Evolutionary conservation across 805 yeast genomes (phyloP).

Genomic region (Saccharomycopsis javanensis): DNA sequence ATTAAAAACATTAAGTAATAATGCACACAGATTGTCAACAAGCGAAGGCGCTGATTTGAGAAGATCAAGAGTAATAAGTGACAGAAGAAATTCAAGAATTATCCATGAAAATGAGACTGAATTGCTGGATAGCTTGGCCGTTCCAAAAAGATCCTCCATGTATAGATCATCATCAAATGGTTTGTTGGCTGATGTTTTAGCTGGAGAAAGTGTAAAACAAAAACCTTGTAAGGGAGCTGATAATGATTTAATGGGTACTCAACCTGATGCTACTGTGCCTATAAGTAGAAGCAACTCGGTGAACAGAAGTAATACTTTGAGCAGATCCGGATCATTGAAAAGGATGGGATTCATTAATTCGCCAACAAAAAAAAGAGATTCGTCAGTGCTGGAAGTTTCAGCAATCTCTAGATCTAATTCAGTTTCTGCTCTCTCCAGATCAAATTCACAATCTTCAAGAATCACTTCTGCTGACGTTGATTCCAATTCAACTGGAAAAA

Average conservation of each 20-base stretch:
- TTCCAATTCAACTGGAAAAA: neutral
- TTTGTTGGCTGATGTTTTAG: slow-evolving; percentile 17
- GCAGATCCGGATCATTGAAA: neutral
- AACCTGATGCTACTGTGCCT: neutral
- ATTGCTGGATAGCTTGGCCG: neutral
- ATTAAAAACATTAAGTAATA: slow-evolving; percentile 12
- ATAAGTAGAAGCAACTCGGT: neutral
- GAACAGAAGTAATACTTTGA: neutral
- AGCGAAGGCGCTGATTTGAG: neutral
- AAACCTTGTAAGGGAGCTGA: neutral
- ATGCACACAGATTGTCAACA: neutral
- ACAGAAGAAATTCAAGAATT: neutral
- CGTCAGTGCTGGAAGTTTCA: neutral
- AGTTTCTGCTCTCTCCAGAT: neutral
- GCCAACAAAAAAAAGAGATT: neutral
- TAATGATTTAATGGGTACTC: neutral
- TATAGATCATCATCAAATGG: slow-evolving; percentile 16
- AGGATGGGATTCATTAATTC: neutral
- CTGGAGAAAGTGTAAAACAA: neutral
- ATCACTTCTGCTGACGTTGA: neutral
- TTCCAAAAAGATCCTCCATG: slow-evolving; percentile 12
- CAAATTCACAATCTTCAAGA: neutral
- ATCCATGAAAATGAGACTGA: neutral
- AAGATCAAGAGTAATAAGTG: slow-evolving; percentile 1
- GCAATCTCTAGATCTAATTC: slow-evolving; percentile 8